Percentiles rank a stretch among this genome's conserved stretches.
These are phyloP conservation scores for Penicillium sp. DNA, from an alignment of 2,329 filamentous ascomycete species.

Conservation along the genomic window DNA sequence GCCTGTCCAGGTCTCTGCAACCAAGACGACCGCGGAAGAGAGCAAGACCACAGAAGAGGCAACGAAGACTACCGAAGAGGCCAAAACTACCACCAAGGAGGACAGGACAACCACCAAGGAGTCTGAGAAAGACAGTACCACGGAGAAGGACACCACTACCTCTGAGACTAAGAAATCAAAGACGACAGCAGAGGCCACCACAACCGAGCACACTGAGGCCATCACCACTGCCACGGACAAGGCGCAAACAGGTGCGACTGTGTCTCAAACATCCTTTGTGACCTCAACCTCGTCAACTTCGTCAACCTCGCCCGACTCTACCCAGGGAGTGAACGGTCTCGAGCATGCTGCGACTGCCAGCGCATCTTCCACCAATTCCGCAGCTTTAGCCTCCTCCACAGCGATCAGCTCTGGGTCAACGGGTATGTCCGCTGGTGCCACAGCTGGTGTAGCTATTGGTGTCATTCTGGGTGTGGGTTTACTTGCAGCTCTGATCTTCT, in stretches of 20 bases:
- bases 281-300: slow-evolving; percentile 16
- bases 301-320: slow-evolving; percentile 12
- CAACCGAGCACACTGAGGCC: slow-evolving; percentile 5
- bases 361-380: slow-evolving; percentile 21
- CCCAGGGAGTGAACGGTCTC: slow-evolving; percentile 9
- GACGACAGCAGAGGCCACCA: slow-evolving; percentile 10
- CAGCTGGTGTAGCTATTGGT: slow-evolving; percentile 83
- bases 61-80: slow-evolving; percentile 12
- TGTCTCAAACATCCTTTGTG: slow-evolving; percentile 15
- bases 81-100: slow-evolving; percentile 1
- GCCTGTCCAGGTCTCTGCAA: slow-evolving; percentile 22
- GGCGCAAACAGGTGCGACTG: neutral
- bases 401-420: slow-evolving; percentile 25
- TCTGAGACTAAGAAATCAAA: slow-evolving; percentile 6
- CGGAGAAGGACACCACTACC: slow-evolving; percentile 3
- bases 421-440: slow-evolving; percentile 51
- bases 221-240: slow-evolving; percentile 4
- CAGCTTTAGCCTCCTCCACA: slow-evolving; percentile 26
- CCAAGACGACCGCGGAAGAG: slow-evolving; percentile 8
- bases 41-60: slow-evolving; percentile 13
- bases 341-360: neutral
- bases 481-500: slow-evolving; percentile 66
- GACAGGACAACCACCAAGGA: slow-evolving; percentile 15
- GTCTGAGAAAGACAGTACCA: neutral
- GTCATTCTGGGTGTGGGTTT: slow-evolving; percentile 68